Evolutionary conservation across 2,329 filamentous ascomycete species (phyloP), one percentile per base, ranked within the genome.

Genomic region (Stagonosporopsis chrysanthemi): DNA sequence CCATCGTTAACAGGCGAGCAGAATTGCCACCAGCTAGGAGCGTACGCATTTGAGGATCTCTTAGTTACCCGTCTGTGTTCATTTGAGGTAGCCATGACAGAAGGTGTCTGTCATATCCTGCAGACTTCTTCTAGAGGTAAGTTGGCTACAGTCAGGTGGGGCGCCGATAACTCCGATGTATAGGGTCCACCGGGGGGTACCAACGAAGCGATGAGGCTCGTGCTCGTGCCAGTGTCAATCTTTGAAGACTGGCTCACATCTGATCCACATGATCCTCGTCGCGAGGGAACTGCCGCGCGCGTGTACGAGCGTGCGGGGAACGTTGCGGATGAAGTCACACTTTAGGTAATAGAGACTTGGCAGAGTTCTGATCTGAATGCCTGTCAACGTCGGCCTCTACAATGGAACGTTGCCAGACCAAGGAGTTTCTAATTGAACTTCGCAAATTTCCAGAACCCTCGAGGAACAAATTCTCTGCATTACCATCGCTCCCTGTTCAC

Each of bases 11-110:
- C 35, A n/a, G 19, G 14, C 36, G 15, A 44, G 15, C 7, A 8
- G n/a, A 7, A 39, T 11, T 9, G n/a, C 9, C 26, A 31, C 11
- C 42, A 24, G 19, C 7, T 26, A 11, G 14, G 12, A 23, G 40
- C 62, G 31, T 62, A 64, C 60, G 62, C 62, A 23, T 64, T 71
- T 9, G 66, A 67, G 9, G 68, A 71, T 55, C 68, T 68, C 42
- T 71, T 71, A 1, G 61, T 64, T 24, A 66, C 61, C 43, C 62
- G 59, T 47, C 61, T 61, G 33, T 66, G 63, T 43, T 68, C 63
- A 44, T 64, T 62, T n/a, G 58, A 64, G 19, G 58, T 65, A 24
- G 64, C 55, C 67, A 69, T 69, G 14, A 52, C 29, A 46, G 47
- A 29, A 47, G 31, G 38, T 42, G 47, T 50, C 41, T 55, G 47